Base-by-base conservation (phyloP, 1,139 yeast species). In the Lipomyces yarrowii region DNA sequence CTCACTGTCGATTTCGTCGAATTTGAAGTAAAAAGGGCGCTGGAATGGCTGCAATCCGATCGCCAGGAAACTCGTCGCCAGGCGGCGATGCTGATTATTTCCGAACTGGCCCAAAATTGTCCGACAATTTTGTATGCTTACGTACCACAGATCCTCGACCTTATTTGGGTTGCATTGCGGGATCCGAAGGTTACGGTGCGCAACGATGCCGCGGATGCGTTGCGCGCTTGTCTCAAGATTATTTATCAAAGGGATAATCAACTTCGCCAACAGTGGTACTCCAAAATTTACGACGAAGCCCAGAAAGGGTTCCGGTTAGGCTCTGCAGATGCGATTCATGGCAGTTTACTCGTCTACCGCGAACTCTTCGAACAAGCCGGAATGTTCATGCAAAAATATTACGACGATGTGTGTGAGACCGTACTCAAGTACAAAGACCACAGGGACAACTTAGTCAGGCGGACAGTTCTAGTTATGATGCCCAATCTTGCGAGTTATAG, bases 1-100 rank as follows among this genome's bases (percentile, higher is more conserved):
- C 79, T 92, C 64, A 91, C 97, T 0, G 92, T 96, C 0, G 98
- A 92, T 65, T 89, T 94, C 77, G 98, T 94, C 37, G 98, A 93
- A 70, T 90, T 87, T 73, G 98, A 94, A 76, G 96, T 96, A 13
- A 90, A 90, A 74, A 83, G 92, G 64, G 92, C 97, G 58, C 82
- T 93, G 63, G 98, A 94, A 76, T 90, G 98, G 96, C 83, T 94
- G 48, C 93, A 90, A 65, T 83, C 88, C 30, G 93, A 89, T 71
- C 88, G 91, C 71, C 93, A 89, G 74, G 72, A 69, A 60, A 85
- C 85, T 64, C 84, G 96, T 73, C 85, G 96, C 70, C 97, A 92
- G 76, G 97, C 98, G 0, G 97, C 98, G 0, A 88, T 94, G 23
- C 81, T 94, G 64, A 88, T 92, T 65, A 85, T 94, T 58, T 86